phyloP scores from a whole-genome alignment of 2,329 filamentous ascomycete species.

The Aspergillus clavatus region DNA sequence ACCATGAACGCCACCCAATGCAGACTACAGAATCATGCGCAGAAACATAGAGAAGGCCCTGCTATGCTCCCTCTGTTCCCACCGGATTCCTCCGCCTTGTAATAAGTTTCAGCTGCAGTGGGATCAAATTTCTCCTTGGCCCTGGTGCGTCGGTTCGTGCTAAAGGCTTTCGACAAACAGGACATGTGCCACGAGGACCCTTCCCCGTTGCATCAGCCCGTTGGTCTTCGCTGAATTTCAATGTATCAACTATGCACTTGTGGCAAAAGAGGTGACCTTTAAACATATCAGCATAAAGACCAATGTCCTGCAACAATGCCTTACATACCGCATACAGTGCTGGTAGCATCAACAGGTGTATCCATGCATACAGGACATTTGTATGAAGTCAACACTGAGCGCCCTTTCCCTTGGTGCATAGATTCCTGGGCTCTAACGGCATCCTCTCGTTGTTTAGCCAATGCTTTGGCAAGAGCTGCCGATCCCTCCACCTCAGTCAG shows the following conservation, averaged over 20 bases:
- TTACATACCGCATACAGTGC: slow-evolving; percentile 54
- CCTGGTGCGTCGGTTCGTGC: slow-evolving; percentile 34
- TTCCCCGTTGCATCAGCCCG: slow-evolving; percentile 32
- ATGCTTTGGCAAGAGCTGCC: slow-evolving; percentile 38
- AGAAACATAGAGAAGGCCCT: not conserved
- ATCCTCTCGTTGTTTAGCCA: slow-evolving; percentile 52
- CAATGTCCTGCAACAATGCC: not conserved
- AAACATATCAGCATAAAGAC: slow-evolving; percentile 9
- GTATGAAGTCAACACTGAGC: slow-evolving; percentile 44
- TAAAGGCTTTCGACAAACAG: slow-evolving; percentile 42
- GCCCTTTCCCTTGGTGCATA: slow-evolving; percentile 24
- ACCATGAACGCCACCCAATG: too few relatives aligned
- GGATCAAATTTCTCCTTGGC: slow-evolving; percentile 33
- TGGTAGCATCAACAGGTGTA: slow-evolving; percentile 54
- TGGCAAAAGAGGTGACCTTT: slow-evolving; percentile 62
- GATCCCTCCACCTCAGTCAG: slow-evolving; percentile 44
- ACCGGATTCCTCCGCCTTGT: slow-evolving; percentile 22
- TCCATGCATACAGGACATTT: slow-evolving; percentile 63
- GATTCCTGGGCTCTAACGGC: slow-evolving; percentile 45
- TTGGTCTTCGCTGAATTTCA: slow-evolving; percentile 52
- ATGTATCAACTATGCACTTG: slow-evolving; percentile 56
- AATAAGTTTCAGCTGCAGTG: slow-evolving; percentile 35
- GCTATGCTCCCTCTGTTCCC: not conserved
- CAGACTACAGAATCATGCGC: too few relatives aligned
- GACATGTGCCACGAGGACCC: slow-evolving; percentile 37